phyloP scores from a whole-genome alignment of 805 yeast species.

The Hanseniaspora taiwanica region DNA sequence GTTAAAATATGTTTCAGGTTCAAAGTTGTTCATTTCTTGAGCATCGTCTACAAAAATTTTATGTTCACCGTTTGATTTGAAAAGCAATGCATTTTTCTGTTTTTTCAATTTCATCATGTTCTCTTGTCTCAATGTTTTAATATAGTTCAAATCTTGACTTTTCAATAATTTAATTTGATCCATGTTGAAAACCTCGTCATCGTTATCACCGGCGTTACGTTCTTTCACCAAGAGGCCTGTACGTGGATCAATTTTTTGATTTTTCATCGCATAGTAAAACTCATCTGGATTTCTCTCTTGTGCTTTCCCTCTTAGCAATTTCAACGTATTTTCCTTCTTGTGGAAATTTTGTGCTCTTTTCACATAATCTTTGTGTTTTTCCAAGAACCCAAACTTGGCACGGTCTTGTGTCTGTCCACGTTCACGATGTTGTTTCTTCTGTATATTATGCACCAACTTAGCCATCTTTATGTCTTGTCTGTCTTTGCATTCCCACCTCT shows the following conservation, averaged over 20 bases:
- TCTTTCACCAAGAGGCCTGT: slow-evolving; percentile 54
- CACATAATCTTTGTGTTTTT: slow-evolving; percentile 79
- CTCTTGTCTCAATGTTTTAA: slow-evolving; percentile 59
- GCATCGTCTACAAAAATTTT: slow-evolving; percentile 70
- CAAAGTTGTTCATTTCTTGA: slow-evolving; percentile 41
- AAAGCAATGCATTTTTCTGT: slow-evolving; percentile 30
- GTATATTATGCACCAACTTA: slow-evolving; percentile 75
- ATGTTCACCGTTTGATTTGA: slow-evolving; percentile 57
- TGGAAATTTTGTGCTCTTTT: slow-evolving; percentile 59
- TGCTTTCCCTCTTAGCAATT: slow-evolving; percentile 62
- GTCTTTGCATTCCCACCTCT: not conserved
- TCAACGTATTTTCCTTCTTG: slow-evolving; percentile 44
- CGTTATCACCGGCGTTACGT: slow-evolving; percentile 37
- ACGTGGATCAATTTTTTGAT: slow-evolving; percentile 46
- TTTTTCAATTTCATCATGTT: slow-evolving; percentile 56
- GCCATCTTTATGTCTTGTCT: slow-evolving; percentile 34
- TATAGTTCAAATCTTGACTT: slow-evolving; percentile 82
- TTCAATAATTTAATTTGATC: slow-evolving; percentile 77
- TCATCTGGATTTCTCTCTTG: slow-evolving; percentile 80
- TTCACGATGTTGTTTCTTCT: slow-evolving; percentile 92
- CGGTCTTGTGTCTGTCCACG: slow-evolving; percentile 76
- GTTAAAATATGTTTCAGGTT: slow-evolving; percentile 51
- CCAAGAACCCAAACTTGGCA: slow-evolving; percentile 68
- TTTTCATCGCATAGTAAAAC: slow-evolving; percentile 87
- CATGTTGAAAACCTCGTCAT: slow-evolving; percentile 33